Conservation (phyloP, 139 green algal genomes). For the Deuterostichococcus epilithicus region DNA sequence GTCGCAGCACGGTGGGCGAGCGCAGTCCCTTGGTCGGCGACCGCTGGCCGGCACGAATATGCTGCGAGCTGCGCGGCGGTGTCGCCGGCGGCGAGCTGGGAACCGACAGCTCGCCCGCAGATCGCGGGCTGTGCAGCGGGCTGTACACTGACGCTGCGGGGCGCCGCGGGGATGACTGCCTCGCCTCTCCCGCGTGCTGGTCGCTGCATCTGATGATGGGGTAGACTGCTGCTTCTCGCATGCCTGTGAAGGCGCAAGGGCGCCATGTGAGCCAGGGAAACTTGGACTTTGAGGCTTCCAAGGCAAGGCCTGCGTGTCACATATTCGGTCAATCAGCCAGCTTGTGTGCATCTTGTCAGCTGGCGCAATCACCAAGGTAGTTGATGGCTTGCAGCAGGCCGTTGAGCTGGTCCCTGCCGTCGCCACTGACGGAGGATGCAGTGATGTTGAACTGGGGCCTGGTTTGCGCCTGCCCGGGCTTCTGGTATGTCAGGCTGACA, state of each 20-base stretch:
- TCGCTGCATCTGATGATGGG: background rate
- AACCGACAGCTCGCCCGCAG: background rate
- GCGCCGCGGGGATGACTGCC: background rate
- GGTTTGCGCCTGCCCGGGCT: background rate
- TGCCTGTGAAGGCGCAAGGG: too few species aligned
- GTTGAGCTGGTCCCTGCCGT: background rate
- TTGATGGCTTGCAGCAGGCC: background rate
- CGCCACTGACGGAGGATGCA: background rate
- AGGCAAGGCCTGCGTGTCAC: too few species aligned
- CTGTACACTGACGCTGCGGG: background rate
- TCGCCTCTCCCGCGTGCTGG: background rate
- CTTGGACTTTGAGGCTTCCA: too few species aligned
- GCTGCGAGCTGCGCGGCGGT: background rate
- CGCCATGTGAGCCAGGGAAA: too few species aligned
- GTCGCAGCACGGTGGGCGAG: background rate
- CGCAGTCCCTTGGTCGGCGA: background rate
- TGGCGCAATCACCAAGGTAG: background rate
- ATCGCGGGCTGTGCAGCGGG: background rate
- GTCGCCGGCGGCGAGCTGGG: background rate
- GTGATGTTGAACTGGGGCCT: background rate
- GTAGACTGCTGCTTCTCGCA: background rate
- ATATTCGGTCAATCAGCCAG: too few species aligned
- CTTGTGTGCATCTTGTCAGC: too few species aligned
- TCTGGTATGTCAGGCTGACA: background rate
- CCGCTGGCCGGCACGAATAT: background rate